Base-by-base conservation (phyloP, 2,329 filamentous ascomycete species). In the Beauveria australis region DNA sequence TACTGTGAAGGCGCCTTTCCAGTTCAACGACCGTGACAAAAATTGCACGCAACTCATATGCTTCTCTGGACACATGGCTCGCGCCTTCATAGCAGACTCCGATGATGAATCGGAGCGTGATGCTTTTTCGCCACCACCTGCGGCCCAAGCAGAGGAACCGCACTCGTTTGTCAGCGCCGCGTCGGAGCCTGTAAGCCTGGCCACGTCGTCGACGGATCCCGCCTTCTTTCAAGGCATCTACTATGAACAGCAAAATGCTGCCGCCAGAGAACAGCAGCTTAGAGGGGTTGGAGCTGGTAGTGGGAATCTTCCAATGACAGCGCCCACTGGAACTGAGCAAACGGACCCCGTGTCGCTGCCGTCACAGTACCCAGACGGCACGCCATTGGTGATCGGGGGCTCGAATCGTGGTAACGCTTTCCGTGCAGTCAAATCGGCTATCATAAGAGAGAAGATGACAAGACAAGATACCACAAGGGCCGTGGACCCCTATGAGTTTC, bases 141-240 rank as follows among this genome's bases (percentile, higher is more conserved):
- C 49, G 53, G 53, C 55, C 51, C 58, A 60, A 22, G n/a, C 24
- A 30, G 58, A 60, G 18, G 28, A 54, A 3, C 9, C 7, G 6
- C 41, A 19, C 16, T 60, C 58, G 51, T 60, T 60, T 46, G 28
- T 40, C 3, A 53, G 58, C 58, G 54, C 37, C 37, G 19, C 22
- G 5, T 60, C 51, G 2, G 58, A 60, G 5, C 40, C 37, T 18
- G 37, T 46, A 1, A 65, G 70, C 61, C 65, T 67, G 59, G 66
- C 67, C 43, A 73, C 74, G 7, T 71, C 67, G 24, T 81, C 79
- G 18, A 82, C 80, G 1, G 78, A 82, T 61, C 73, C 75, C 1
- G 73, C 71, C 0, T 78, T 80, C 64, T 82, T 82, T 63, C 74
- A 75, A 52, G 73, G 70, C 54, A 66, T 82, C 10, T 81, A 79